Evolutionary conservation across 75 land plant species (phyloP).

Genomic region (Pseudotsuga menziesii): DNA sequence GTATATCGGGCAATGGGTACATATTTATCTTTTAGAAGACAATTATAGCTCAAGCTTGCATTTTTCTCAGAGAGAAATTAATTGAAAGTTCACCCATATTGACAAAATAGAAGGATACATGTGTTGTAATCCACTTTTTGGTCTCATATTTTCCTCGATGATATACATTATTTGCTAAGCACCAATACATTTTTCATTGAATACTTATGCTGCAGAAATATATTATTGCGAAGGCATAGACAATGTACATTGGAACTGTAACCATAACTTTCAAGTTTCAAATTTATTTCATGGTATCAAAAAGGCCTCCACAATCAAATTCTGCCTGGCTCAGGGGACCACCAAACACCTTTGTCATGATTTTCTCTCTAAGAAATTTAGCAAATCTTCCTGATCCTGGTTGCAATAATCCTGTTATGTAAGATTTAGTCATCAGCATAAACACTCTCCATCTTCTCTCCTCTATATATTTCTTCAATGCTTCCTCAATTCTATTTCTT

Average conservation of each 20-base stretch:
- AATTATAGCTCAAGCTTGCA: neutral
- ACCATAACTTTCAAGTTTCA: neutral
- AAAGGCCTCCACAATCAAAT: constrained; percentile 7
- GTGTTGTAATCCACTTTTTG: neutral
- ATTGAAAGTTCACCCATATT: neutral
- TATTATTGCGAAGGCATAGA: neutral
- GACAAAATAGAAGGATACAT: neutral
- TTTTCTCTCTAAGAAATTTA: constrained; percentile 11
- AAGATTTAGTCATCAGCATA: constrained; percentile 12
- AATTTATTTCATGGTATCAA: neutral
- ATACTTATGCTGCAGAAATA: neutral
- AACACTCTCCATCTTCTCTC: constrained; percentile 9
- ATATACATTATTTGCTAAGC: neutral
- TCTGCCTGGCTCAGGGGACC: neutral
- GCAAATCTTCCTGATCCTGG: constrained; percentile 9
- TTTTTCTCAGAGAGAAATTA: neutral
- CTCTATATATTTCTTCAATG: constrained; percentile 11
- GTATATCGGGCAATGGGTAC: too few relatives aligned
- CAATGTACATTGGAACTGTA: neutral
- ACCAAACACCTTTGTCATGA: neutral
- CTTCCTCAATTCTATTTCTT: neutral
- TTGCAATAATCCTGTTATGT: constrained; percentile 3
- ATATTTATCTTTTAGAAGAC: neutral
- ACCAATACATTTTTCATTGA: neutral
- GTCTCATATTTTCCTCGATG: neutral